These are phyloP conservation scores for Monosporascus cannonballus DNA, from an alignment of 2,329 filamentous ascomycete species.

Conservation along the genomic window DNA sequence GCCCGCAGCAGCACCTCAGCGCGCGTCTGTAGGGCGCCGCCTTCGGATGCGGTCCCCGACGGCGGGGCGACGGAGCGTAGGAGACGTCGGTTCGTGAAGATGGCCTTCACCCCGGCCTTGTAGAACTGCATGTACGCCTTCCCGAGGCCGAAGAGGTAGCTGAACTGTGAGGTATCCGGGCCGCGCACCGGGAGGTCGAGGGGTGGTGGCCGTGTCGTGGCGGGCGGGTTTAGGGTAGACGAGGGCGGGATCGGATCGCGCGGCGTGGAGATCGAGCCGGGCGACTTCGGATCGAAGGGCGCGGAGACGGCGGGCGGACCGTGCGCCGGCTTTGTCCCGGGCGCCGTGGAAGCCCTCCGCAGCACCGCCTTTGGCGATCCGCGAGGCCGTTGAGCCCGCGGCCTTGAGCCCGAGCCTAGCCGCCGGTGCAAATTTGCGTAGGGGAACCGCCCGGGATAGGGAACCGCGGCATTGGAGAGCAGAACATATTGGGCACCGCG, in stretches of 20 bases:
- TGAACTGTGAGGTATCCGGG: conserved; percentile 36
- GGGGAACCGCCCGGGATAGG: no score
- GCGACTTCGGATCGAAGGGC: conserved; percentile 5
- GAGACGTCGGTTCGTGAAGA: conserved; percentile 60
- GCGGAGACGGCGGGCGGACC: background rate
- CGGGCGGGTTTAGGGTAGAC: conserved; percentile 61
- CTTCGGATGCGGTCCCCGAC: conserved; percentile 36
- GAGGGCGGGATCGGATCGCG: conserved; percentile 9
- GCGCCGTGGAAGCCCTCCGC: no score
- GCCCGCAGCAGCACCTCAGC: conserved; percentile 64
- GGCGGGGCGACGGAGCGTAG: conserved; percentile 34
- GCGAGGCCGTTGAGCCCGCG: background rate
- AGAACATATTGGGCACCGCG: no score
- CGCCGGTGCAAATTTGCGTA: background rate
- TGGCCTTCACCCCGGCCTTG: conserved; percentile 73
- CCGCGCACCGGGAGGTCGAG: conserved; percentile 56
- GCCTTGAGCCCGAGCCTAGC: background rate
- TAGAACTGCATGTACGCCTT: conserved; percentile 81
- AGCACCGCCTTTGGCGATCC: no score
- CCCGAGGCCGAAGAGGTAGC: conserved; percentile 57
- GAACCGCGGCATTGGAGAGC: no score
- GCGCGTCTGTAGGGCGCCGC: conserved; percentile 51
- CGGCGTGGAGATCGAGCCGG: background rate
- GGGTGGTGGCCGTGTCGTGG: conserved; percentile 64
- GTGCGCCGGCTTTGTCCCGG: background rate